Base-by-base conservation (phyloP, 1,284 basidiomycete species). In the Erythrobasidium hasegawianum region DNA sequence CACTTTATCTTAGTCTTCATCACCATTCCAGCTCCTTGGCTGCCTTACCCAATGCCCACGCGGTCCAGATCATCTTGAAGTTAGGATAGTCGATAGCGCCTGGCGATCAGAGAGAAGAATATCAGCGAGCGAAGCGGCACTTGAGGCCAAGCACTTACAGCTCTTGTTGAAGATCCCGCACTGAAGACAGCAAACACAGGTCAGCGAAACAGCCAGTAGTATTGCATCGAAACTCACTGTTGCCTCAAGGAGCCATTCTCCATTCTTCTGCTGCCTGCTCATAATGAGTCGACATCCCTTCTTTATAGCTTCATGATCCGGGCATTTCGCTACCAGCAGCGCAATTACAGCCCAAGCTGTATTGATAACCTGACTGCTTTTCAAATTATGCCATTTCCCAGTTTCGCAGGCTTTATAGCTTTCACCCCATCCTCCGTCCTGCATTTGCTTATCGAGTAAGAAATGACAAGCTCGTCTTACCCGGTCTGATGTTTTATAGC, bases 381-480 rank as follows among this genome's bases (percentile, higher is more conserved):
- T 84, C 74, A 96, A 90, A 68, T 95, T 90, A n/a, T 89, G 80
- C 84, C 93, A 99, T 45, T 79, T 76, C 53, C 82, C 82, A 33
- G 83, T 82, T 70, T 94, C 95, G 75, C 96, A 98, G 0, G 89
- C 88, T 85, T 90, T 87, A 79, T 92, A 97, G 72, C 89, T 94
- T 79, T 98, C 96, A n/a, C 95, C 96, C 95, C 96, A 99, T 1
- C 96, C 96, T 24, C 96, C 96, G 75, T 98, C 96, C 2, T 80
- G 81, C 76, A 88, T 85, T 78, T 97, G 96, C 76, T 92, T 91
- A 45, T 81, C 76, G 27, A 94, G 73, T 54, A 98, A 78, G 78
- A 96, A 97, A 24, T 87, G 82, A 76, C 96, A 98, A 0, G 93
- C 95, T 60, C 82, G 81, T 59, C 83, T 82, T 38, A 88, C 86